These are phyloP conservation scores for Solanum piurae DNA, from an alignment of 257 asterid species.

Conservation along the genomic window DNA sequence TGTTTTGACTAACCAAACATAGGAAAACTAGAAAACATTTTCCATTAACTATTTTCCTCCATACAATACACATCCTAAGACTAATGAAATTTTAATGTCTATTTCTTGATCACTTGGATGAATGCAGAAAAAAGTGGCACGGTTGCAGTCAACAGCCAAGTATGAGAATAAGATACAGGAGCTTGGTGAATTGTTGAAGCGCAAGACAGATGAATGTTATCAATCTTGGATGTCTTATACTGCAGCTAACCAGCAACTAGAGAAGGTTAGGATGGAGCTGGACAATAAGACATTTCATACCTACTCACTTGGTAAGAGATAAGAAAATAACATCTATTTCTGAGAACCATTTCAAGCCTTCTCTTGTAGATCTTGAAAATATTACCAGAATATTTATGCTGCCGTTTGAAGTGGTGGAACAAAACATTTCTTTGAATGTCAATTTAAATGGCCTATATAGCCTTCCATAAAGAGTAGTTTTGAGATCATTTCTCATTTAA, in stretches of 20 bases:
- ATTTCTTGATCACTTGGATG: slow-evolving; percentile 4
- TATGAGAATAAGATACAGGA: slow-evolving; percentile 79
- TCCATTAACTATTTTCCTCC: not conserved
- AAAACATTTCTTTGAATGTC: not conserved
- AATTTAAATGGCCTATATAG: not conserved
- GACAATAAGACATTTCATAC: slow-evolving; percentile 69
- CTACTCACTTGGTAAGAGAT: slow-evolving; percentile 65
- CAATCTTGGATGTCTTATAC: slow-evolving; percentile 98
- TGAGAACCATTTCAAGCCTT: not conserved
- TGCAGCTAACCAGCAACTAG: slow-evolving; percentile 72
- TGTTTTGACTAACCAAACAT: not conserved
- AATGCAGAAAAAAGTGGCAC: slow-evolving; percentile 49
- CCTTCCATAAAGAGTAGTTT: not conserved
- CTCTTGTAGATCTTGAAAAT: not conserved
- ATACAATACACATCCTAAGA: not conserved
- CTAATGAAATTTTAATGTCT: not conserved
- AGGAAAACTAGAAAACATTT: not conserved
- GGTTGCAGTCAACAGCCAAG: slow-evolving; percentile 43
- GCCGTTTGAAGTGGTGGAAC: not conserved
- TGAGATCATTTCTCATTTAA: not conserved
- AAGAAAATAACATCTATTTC: not conserved
- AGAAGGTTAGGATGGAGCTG: slow-evolving; percentile 77
- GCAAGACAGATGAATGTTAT: slow-evolving; percentile 85
- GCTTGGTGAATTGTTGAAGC: slow-evolving; percentile 52
- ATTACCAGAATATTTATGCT: not conserved